phyloP scores from a whole-genome alignment of 495 filamentous ascomycete species.

The Haplographium delicatum region DNA sequence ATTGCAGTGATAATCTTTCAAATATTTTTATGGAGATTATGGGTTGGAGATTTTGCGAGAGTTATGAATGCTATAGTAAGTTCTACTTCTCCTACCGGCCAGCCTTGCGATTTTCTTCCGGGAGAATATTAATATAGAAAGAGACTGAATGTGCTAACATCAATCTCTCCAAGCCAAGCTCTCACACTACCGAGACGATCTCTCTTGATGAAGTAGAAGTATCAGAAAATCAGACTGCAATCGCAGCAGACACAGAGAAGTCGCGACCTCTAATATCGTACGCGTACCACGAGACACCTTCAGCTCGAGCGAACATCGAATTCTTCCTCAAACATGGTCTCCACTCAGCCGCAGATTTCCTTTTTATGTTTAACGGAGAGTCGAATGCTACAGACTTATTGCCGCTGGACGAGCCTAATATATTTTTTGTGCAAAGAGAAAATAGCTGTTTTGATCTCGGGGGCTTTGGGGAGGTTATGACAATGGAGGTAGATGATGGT shows the following conservation, averaged over 20 bases:
- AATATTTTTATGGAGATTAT: too few species aligned
- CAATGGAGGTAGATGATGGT: slow-evolving; percentile 8
- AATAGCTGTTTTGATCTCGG: slow-evolving; percentile 29
- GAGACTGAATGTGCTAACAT: too few species aligned
- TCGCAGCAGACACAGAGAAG: background rate
- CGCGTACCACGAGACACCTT: slow-evolving; percentile 26
- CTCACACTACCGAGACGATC: too few species aligned
- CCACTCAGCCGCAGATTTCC: slow-evolving; percentile 30
- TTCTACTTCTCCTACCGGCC: too few species aligned
- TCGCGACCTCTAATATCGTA: slow-evolving; percentile 17
- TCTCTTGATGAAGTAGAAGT: too few species aligned
- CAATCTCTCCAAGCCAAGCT: too few species aligned
- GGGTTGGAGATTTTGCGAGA: too few species aligned
- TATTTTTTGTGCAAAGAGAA: slow-evolving; percentile 20
- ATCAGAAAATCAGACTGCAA: background rate
- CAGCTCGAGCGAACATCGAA: slow-evolving; percentile 24
- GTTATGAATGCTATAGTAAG: too few species aligned
- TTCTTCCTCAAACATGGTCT: slow-evolving; percentile 29
- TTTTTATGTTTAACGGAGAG: slow-evolving; percentile 33
- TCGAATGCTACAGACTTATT: slow-evolving; percentile 8
- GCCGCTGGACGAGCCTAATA: slow-evolving; percentile 20
- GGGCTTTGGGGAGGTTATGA: slow-evolving; percentile 25
- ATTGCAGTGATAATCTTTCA: too few species aligned
- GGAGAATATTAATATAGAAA: too few species aligned
- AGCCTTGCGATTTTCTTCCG: too few species aligned